Evolutionary conservation across 805 yeast species (phyloP).

Genomic region (Kazachstania psychrophila): DNA sequence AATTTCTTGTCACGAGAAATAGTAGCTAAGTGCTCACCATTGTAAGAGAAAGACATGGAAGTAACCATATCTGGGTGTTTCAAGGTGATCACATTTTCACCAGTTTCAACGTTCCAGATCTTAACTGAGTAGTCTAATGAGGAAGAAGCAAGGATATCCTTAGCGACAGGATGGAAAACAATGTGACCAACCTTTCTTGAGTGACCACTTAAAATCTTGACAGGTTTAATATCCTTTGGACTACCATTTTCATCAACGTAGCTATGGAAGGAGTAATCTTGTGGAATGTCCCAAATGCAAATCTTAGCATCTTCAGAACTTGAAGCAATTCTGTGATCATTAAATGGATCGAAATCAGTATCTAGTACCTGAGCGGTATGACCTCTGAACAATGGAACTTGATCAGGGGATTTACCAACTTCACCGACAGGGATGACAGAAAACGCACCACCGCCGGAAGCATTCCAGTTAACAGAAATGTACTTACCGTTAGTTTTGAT

Average conservation of each 20-base stretch:
- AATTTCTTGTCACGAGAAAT: slow-evolving; percentile 84
- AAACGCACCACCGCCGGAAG: slow-evolving; percentile 97
- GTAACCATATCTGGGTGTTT: slow-evolving; percentile 87
- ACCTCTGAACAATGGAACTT: slow-evolving; percentile 88
- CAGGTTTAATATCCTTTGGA: slow-evolving; percentile 62
- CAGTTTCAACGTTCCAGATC: slow-evolving; percentile 79
- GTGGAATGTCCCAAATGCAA: slow-evolving; percentile 82
- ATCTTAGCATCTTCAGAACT: slow-evolving; percentile 77
- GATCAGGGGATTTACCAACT: slow-evolving; percentile 88
- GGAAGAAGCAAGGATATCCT: slow-evolving; percentile 78
- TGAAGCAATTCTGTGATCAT: slow-evolving; percentile 63
- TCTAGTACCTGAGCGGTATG: slow-evolving; percentile 93
- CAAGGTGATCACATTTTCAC: slow-evolving; percentile 59
- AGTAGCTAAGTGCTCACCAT: slow-evolving; percentile 80
- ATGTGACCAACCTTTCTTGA: slow-evolving; percentile 90
- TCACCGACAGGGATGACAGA: slow-evolving; percentile 83
- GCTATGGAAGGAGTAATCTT: slow-evolving; percentile 61
- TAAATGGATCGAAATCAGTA: slow-evolving; percentile 91
- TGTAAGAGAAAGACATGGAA: slow-evolving; percentile 84
- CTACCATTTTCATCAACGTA: slow-evolving; percentile 47
- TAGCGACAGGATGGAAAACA: slow-evolving; percentile 79
- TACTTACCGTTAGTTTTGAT: slow-evolving; percentile 81
- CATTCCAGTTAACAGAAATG: slow-evolving; percentile 81
- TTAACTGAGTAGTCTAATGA: slow-evolving; percentile 87
- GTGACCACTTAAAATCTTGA: slow-evolving; percentile 71